Evolutionary conservation across 441 rosid genomes (phyloP).

Genomic region (Viola pubescens): DNA sequence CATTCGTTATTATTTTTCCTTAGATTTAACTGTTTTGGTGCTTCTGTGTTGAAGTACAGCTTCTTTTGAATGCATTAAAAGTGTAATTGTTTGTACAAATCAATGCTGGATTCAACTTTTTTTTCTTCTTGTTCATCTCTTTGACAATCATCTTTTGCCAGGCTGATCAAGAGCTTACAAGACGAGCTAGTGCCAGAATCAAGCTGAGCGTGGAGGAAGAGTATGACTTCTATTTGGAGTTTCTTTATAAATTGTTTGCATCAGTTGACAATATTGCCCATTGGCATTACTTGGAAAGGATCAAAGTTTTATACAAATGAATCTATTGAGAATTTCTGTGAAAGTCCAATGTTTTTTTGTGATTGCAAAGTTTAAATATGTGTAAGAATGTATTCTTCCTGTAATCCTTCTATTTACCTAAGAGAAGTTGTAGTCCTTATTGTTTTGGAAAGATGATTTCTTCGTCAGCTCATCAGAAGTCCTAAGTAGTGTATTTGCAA

Average conservation of each 20-base stretch:
- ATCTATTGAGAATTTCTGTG: not conserved
- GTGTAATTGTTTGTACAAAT: not conserved
- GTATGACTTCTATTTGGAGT: constrained; percentile 39
- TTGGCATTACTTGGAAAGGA: not conserved
- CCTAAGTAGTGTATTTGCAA: too few relatives aligned
- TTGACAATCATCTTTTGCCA: constrained; percentile 26
- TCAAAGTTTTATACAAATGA: not conserved
- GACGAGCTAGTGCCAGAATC: constrained; percentile 55
- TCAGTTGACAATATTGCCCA: constrained; percentile 4
- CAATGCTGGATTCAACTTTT: not conserved
- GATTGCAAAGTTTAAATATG: too few relatives aligned
- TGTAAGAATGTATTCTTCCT: too few relatives aligned
- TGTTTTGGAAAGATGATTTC: too few relatives aligned
- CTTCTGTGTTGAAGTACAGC: not conserved
- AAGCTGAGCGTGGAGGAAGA: constrained; percentile 70
- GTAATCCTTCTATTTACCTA: too few relatives aligned
- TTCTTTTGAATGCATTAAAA: not conserved
- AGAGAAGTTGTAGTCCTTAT: too few relatives aligned
- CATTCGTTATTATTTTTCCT: too few relatives aligned
- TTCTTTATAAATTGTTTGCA: constrained; percentile 11
- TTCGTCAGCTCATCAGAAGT: too few relatives aligned
- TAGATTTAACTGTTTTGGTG: too few relatives aligned
- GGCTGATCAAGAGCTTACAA: constrained; percentile 72
- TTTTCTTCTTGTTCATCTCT: constrained; percentile 10
- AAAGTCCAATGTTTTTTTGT: not conserved